A percentile compares a stretch with the other conserved stretches of the same genome.
phyloP scores from a whole-genome alignment of 2,329 filamentous ascomycete species.

The Fusarium guadeloupense region DNA sequence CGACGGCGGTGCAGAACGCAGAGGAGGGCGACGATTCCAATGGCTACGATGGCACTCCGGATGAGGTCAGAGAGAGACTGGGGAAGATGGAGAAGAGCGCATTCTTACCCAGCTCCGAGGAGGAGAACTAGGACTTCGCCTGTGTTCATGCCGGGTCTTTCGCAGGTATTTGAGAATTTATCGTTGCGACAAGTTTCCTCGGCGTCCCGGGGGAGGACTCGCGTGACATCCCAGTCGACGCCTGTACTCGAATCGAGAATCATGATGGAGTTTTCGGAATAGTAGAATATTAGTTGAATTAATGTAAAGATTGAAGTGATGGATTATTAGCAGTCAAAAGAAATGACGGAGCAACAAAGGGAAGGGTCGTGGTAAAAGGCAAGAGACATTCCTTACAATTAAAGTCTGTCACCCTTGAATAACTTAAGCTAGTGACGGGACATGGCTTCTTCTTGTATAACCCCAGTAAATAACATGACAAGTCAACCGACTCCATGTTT shows the following conservation, averaged over 20 bases:
- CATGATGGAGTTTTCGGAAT: too few species aligned
- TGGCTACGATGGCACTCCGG: conserved; percentile 17
- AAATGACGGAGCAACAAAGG: conserved; percentile 4
- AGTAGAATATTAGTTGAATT: conserved; percentile 9
- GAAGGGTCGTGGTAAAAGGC: background rate
- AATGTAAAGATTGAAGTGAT: conserved; percentile 1
- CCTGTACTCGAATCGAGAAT: conserved; percentile 15
- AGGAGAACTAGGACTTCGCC: conserved; percentile 25
- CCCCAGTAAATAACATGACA: conserved; percentile 22
- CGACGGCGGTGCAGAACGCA: conserved; percentile 35
- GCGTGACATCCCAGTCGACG: conserved; percentile 22
- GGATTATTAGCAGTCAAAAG: background rate
- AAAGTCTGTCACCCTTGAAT: conserved; percentile 22
- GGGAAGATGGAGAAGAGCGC: background rate
- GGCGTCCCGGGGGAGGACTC: conserved; percentile 32
- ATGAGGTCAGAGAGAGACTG: background rate
- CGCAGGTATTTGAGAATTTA: conserved; percentile 33
- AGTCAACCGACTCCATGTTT: conserved; percentile 35
- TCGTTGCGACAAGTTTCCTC: conserved; percentile 29
- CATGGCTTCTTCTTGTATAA: conserved; percentile 1
- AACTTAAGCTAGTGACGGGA: conserved; percentile 3
- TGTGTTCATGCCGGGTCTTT: conserved; percentile 33
- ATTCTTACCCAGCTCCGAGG: conserved; percentile 24
- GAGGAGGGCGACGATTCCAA: conserved; percentile 28
- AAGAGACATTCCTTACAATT: conserved; percentile 12